Conservation (phyloP, 75 land plant genomes). For the Pinus albicaulis region DNA sequence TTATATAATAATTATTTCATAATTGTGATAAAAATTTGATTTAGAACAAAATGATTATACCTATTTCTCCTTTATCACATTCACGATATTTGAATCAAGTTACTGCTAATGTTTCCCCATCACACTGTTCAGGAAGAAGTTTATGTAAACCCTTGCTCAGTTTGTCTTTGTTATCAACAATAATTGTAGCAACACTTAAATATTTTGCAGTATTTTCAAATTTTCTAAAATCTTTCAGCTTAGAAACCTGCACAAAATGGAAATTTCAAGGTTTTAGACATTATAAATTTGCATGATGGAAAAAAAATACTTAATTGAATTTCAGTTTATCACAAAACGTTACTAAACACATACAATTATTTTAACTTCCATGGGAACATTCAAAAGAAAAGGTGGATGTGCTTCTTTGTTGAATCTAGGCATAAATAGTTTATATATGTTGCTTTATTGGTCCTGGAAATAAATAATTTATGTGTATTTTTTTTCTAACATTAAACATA, state of each 20-base stretch:
- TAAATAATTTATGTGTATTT: neutral
- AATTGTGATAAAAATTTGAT: neutral
- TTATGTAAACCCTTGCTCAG: constrained; percentile 82
- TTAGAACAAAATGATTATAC: constrained; percentile 18
- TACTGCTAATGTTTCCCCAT: constrained; percentile 83
- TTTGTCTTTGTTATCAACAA: constrained; percentile 93
- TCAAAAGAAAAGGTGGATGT: neutral
- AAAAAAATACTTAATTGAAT: neutral
- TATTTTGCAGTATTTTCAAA: constrained; percentile 94
- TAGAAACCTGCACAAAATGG: constrained; percentile 56
- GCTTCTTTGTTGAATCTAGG: neutral
- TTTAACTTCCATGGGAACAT: neutral
- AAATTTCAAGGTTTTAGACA: neutral
- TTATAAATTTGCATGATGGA: neutral
- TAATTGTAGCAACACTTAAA: constrained; percentile 53
- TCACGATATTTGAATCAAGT: constrained; percentile 93
- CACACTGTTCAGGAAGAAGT: too few relatives aligned
- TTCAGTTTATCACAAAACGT: neutral
- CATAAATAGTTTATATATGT: neutral
- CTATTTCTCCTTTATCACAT: constrained; percentile 81
- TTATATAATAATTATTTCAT: too few relatives aligned
- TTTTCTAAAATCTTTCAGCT: too few relatives aligned
- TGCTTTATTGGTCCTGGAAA: neutral
- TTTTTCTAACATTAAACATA: neutral
- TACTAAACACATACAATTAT: neutral